phyloP scores from a whole-genome alignment of 257 asterid genomes.

The Solanum ossicruentum region DNA sequence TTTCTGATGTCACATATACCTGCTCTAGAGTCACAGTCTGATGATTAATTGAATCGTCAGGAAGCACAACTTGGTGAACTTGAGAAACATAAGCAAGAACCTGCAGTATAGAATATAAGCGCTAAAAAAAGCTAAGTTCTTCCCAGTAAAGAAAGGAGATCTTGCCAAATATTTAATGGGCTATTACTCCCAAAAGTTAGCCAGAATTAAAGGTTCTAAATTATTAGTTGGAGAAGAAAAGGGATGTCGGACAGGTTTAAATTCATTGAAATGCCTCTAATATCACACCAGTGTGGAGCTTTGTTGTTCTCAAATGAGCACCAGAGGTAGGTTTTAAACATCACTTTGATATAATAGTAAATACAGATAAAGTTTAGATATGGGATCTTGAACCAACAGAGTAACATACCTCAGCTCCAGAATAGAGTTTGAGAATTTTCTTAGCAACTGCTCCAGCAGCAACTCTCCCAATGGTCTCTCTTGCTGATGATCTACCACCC shows the following conservation, averaged over 20 bases:
- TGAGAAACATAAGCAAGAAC: conserved; percentile 95
- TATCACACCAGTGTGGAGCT: not conserved
- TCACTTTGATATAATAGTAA: not conserved
- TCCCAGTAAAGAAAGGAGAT: not conserved
- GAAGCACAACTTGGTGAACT: conserved; percentile 77
- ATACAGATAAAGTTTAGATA: not conserved
- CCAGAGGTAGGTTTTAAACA: not conserved
- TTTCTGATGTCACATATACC: conserved; percentile 25
- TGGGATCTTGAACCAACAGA: not conserved
- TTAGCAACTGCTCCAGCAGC: conserved; percentile 98
- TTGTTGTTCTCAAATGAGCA: not conserved
- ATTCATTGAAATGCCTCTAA: not conserved
- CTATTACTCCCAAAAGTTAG: not conserved
- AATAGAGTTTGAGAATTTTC: conserved; percentile 65
- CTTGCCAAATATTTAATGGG: not conserved
- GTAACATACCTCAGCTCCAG: conserved; percentile 68
- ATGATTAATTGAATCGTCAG: conserved; percentile 62
- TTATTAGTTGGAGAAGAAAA: not conserved
- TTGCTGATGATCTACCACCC: conserved; percentile 98
- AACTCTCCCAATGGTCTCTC: conserved; percentile 99
- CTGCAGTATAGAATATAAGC: conserved; percentile 30
- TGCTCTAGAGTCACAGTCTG: conserved; percentile 61
- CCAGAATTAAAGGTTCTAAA: not conserved
- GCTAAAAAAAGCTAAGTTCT: not conserved
- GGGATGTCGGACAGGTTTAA: not conserved